Base-by-base conservation (phyloP, 75 land plant species). In the Cupressus sempervirens region DNA sequence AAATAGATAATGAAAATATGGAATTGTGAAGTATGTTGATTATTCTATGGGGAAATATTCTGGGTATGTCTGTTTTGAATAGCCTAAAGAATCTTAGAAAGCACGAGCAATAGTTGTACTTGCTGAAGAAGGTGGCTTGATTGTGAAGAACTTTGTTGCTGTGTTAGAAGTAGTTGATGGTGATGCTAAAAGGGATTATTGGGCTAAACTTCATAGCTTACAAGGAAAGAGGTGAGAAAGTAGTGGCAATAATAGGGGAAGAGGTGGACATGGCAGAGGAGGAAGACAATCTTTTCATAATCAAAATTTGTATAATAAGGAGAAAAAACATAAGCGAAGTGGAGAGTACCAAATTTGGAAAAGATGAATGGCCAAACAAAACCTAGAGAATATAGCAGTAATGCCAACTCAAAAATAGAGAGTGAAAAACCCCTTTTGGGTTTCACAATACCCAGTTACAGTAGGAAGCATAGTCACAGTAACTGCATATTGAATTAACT, bases 21-120 rank as follows among this genome's bases (percentile, higher is more conserved):
- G 99, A 53, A 90, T 84, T 74, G 92, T 98, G 16, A 94, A 98
- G 99, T 98, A 87, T 86, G 85, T 98, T 79, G 99, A 98, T 87
- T 98, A 89, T 86, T 86, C 80, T 12, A 93, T 89, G 84, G 99
- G 99, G 16, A 92, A 81, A 32, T 91, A 90, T 3, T 90, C 94
- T 23, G 99, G 99, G 48, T 96, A 88, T 84, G 76, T 98, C 45
- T 91, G 99, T 36, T 98, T 93, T 89, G 97, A 95, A 53, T 83
- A 89, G 10, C 89, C 99, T 30, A 94, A 93, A 85, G 92, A 83
- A 11, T 93, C 92, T 67, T 89, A 92, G 70, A 96, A 98, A 88
- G 94, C 97, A 81, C 94, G 96, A 62, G 92, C 96, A 65, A 93
- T 92, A 82, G 98, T 97, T 58, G 94, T 90, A 9, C 83, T 96